phyloP scores from a whole-genome alignment of 345 rosid genomes.

The Gossypium australe region DNA sequence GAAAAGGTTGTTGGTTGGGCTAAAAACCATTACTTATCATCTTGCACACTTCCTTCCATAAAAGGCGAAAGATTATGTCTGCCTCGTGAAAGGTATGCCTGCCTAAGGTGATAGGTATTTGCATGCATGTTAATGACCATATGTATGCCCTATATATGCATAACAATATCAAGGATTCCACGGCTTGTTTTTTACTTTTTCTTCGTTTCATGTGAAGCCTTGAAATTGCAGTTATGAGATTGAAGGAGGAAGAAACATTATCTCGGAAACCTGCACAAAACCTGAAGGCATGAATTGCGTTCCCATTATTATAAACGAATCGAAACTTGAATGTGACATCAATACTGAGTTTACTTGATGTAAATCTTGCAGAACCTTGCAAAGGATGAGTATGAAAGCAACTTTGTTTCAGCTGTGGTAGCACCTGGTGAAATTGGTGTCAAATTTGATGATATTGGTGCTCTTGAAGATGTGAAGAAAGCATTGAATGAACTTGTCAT shows the following conservation, averaged over 20 bases:
- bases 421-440: conserved; percentile 94
- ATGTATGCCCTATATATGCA: neutral
- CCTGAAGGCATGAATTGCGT: conserved; percentile 27
- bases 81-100: conserved; percentile 76
- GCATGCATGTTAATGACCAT: neutral
- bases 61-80: conserved; percentile 64
- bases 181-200: conserved; percentile 20
- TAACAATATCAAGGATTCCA: neutral
- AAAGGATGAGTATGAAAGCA: conserved; percentile 82
- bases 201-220: conserved; percentile 52
- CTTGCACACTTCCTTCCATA: conserved; percentile 54
- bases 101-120: neutral
- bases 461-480: conserved; percentile 93
- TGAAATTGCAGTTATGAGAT: conserved; percentile 70
- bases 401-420: conserved; percentile 87
- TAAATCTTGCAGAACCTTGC: conserved; percentile 63
- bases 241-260: conserved; percentile 71
- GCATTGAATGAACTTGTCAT: conserved; percentile 91
- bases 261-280: conserved; percentile 63
- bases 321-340: conserved; percentile 1
- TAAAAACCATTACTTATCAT: conserved; percentile 74
- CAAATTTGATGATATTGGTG: conserved; percentile 87
- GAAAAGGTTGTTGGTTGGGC: conserved; percentile 98
- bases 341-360: conserved; percentile 10
- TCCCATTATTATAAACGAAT: neutral